Percentiles rank a stretch among this genome's conserved stretches.
Evolutionary conservation across 805 yeast species (phyloP).

Genomic region (Candida nanaspora): DNA sequence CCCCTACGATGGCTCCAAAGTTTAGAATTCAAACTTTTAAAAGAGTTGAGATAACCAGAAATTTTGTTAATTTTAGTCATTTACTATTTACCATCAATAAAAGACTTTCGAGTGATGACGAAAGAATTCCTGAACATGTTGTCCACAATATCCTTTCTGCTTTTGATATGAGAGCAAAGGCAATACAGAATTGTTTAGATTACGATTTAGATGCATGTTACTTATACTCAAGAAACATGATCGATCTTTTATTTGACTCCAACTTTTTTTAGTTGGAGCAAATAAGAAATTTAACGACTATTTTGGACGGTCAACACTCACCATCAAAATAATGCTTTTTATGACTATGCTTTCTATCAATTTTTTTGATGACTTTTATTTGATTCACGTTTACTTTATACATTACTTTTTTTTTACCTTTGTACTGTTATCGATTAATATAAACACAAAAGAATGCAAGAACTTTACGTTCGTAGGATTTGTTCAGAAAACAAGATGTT

Average conservation of each 20-base stretch:
- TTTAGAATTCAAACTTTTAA: constrained; percentile 15
- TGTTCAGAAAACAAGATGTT: too few relatives aligned
- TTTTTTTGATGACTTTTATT: too few relatives aligned
- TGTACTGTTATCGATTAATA: too few relatives aligned
- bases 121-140: constrained; percentile 3
- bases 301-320: too few relatives aligned
- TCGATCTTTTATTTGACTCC: not conserved
- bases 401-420: too few relatives aligned
- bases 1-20: constrained; percentile 15
- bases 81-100: constrained; percentile 6
- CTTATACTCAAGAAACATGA: not conserved
- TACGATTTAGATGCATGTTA: constrained; percentile 7
- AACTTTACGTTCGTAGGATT: too few relatives aligned
- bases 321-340: too few relatives aligned
- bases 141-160: constrained; percentile 6
- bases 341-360: too few relatives aligned
- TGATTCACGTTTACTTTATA: too few relatives aligned
- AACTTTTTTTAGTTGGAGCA: not conserved
- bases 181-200: constrained; percentile 1
- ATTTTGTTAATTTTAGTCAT: constrained; percentile 14
- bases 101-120: constrained; percentile 2
- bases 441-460: too few relatives aligned
- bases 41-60: constrained; percentile 15
- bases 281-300: too few relatives aligned
- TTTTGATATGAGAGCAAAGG: constrained; percentile 12